A percentile compares a stretch with the other conserved stretches of the same genome.
Evolutionary conservation across 2,329 filamentous ascomycete genomes (phyloP).

Genomic region (Metarhizium humberi): DNA sequence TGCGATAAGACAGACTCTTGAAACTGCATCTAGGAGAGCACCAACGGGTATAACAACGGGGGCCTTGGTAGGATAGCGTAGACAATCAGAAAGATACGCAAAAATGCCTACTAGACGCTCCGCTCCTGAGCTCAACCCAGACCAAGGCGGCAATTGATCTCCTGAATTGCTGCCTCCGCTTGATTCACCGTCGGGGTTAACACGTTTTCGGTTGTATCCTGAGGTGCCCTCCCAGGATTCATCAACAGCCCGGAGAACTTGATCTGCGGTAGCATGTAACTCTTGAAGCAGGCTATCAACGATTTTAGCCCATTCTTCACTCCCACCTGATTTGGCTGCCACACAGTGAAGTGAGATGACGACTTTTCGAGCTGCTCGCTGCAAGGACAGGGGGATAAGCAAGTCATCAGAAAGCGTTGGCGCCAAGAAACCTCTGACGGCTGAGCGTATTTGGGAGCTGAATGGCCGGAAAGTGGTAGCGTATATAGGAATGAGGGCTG

Average conservation of each 20-base stretch:
- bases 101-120: slow-evolving; percentile 61
- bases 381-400: slow-evolving; percentile 42
- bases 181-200: slow-evolving; percentile 37
- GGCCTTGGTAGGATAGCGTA: slow-evolving; percentile 55
- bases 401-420: slow-evolving; percentile 47
- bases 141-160: slow-evolving; percentile 59
- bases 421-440: slow-evolving; percentile 51
- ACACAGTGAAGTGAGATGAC: slow-evolving; percentile 68
- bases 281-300: slow-evolving; percentile 52
- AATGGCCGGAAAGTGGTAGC: slow-evolving; percentile 76
- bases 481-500: slow-evolving; percentile 66
- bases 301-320: slow-evolving; percentile 69
- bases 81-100: slow-evolving; percentile 51
- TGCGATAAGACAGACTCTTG: slow-evolving; percentile 59
- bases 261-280: slow-evolving; percentile 63
- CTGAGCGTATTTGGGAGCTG: slow-evolving; percentile 54
- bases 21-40: slow-evolving; percentile 57
- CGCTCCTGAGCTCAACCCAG: slow-evolving; percentile 62
- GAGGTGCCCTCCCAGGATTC: slow-evolving; percentile 72
- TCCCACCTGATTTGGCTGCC: slow-evolving; percentile 67
- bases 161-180: slow-evolving; percentile 33
- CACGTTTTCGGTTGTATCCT: slow-evolving; percentile 33
- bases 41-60: slow-evolving; percentile 60
- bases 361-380: slow-evolving; percentile 51
- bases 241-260: slow-evolving; percentile 66